Conservation (phyloP, 1,139 yeast genomes). For the Geotrichum restrictum region DNA sequence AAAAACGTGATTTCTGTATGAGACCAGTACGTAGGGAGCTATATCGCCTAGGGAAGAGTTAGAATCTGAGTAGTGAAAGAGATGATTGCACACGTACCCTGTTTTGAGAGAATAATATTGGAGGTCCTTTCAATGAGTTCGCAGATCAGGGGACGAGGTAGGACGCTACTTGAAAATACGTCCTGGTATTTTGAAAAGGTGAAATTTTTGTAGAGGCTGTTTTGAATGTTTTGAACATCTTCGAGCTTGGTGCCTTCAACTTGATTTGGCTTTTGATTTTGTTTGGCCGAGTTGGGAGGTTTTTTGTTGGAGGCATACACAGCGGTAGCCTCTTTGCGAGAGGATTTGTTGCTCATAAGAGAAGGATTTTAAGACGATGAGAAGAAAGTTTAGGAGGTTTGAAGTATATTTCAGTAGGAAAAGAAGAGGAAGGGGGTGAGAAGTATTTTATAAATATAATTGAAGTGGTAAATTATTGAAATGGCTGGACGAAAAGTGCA, state of each 20-base stretch:
- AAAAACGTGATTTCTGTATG: conserved; percentile 31
- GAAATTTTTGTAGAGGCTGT: conserved; percentile 9
- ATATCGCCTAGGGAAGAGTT: conserved; percentile 11
- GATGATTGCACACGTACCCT: background rate
- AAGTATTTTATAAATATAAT: background rate
- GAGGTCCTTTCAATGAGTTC: conserved; percentile 9
- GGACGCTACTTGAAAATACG: conserved; percentile 6
- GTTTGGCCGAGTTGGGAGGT: background rate
- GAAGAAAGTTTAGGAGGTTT: background rate
- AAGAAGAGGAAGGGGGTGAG: background rate
- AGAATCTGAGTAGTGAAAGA: background rate
- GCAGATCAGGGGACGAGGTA: conserved; percentile 11
- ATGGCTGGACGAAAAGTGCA: conserved; percentile 7
- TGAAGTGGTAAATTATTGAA: background rate
- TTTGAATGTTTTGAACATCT: conserved; percentile 1
- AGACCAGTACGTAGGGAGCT: conserved; percentile 35
- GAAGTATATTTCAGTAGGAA: no score
- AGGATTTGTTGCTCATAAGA: background rate
- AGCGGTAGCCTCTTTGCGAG: conserved; percentile 1
- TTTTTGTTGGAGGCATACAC: conserved; percentile 4
- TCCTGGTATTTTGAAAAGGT: conserved; percentile 12
- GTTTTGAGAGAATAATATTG: conserved; percentile 1
- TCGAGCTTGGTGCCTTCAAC: background rate
- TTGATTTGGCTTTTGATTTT: background rate
- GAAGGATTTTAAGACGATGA: background rate